Base-by-base conservation (phyloP, 345 rosid genomes). In the Syzygium oleosum region DNA sequence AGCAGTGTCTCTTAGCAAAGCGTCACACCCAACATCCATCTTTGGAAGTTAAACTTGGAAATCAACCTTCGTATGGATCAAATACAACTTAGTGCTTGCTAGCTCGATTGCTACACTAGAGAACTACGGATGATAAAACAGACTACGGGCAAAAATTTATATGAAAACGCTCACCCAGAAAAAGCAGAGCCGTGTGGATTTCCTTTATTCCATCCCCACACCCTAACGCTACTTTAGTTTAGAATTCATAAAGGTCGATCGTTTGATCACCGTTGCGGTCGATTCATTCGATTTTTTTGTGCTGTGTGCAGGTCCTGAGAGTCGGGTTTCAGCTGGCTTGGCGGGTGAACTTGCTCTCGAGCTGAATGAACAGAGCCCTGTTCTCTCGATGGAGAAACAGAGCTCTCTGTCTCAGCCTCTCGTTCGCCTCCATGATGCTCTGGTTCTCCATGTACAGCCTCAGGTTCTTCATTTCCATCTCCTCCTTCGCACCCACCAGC, bases 341-440 rank as follows among this genome's bases (percentile, higher is more conserved):
- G 83, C 14, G 49, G 21, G 88, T 54, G 80, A 92, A 85, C 88
- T 91, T 91, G 56, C 86, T 89, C 54, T 93, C 96, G 58, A 96
- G 93, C 89, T 90, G 91, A 89, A 91, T 85, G 23, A 94, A 85
- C 86, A 97, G 91, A 73, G 87, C 90, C 90, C 92, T 91, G 87
- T 97, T 97, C 94, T 97, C 99, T 86, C 92, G 93, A 55, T 88
- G 91, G 49, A 96, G 99, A 87, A 95, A 92, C 84, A 91, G 85
- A 61, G 96, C 98, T 91, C 90, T 93, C 89, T 91, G 91, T 87
- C 89, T 93, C 83, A 97, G 93, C 92, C 89, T 93, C 92, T 97
- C 94, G 55, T 96, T 97, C 91, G 94, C 96, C 89, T 90, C 86
- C 51, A 92, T 92, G 88, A 97, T 94, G 89, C 91, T 92, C 85